Conservation (phyloP, 2,329 filamentous ascomycete species). For the Diaporthe amygdali region DNA sequence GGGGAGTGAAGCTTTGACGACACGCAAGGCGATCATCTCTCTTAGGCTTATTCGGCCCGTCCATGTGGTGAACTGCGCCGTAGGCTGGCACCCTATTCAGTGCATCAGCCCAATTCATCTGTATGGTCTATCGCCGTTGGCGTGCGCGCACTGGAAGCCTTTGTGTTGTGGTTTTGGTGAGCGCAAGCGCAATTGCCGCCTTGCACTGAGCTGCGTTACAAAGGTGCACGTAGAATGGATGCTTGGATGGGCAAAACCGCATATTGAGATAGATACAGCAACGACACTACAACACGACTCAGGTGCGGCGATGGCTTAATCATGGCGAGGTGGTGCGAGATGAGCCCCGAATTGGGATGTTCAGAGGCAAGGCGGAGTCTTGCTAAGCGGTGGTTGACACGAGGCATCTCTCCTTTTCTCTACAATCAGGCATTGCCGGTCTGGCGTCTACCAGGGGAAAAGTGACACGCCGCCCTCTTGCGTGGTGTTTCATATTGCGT, state of each 20-base stretch:
- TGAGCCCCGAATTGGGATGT: not conserved
- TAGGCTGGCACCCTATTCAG: not conserved
- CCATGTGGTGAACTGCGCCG: not conserved
- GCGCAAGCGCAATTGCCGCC: no score
- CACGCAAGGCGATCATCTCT: not conserved
- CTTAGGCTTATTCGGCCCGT: not conserved
- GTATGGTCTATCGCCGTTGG: not conserved
- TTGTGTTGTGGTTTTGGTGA: not conserved
- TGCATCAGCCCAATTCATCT: not conserved
- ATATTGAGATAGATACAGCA: not conserved
- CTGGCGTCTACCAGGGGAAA: not conserved
- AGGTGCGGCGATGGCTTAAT: not conserved
- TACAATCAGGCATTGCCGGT: not conserved
- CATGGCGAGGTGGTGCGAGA: not conserved
- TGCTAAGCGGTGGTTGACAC: not conserved
- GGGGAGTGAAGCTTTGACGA: not conserved
- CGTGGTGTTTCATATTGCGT: constrained; percentile 10
- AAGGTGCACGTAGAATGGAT: not conserved
- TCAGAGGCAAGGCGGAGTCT: not conserved
- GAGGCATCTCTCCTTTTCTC: not conserved
- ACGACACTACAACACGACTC: not conserved
- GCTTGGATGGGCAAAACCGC: not conserved
- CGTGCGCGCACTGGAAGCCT: not conserved
- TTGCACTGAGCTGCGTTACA: not conserved
- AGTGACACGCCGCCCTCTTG: not conserved